Evolutionary conservation across 192 early-diverging fungal species (phyloP), one percentile per base, ranked within the genome.

Genomic region (Lobulomyces angularis): DNA sequence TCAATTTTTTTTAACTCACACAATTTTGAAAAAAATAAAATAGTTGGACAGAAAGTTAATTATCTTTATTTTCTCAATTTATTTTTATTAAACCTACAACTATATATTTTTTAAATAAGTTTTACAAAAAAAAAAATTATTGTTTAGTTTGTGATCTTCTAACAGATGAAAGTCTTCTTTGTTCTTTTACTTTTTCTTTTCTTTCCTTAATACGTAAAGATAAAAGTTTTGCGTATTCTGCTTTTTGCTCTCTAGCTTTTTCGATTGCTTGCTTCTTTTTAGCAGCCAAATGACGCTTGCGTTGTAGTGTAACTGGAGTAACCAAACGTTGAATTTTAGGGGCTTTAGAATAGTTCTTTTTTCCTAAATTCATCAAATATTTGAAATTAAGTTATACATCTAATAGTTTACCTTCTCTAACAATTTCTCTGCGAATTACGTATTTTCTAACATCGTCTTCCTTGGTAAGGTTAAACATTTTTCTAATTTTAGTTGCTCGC

Each of bases 401-500:
- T n/a, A n/a, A n/a, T n/a, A n/a, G n/a, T n/a, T n/a, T n/a, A n/a
- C n/a, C n/a, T n/a, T 75, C 71, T 28, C 51, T 43, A 25, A 77
- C 66, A 49, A 97, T 70, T 65, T 95, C 90, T 59, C 93, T 89
- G 59, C 90, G 89, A 57, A 97, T 93, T 37, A 97, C 93, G 75
- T 87, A 97, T 80, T 97, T 87, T 79, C 90, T 88, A 46, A 97
- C 93, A 74, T 97, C 93, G 71, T 94, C 93, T 37, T 88, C 88
- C 83, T 94, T 90, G 74, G 65, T 80, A 62, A 97, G 80, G 77
- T 87, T 83, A 71, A 97, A 97, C 77, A 97, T 81, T 80, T 91
- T 93, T 67, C 93, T 84, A 80, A 97, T 95, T 67, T 93, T 91
- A 79, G 65, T 81, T 49, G 93, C 93, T 59, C 93, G 79, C 87